phyloP scores from a whole-genome alignment of 1,284 basidiomycete species.

The Ceratorhiza oryzae-sativae region DNA sequence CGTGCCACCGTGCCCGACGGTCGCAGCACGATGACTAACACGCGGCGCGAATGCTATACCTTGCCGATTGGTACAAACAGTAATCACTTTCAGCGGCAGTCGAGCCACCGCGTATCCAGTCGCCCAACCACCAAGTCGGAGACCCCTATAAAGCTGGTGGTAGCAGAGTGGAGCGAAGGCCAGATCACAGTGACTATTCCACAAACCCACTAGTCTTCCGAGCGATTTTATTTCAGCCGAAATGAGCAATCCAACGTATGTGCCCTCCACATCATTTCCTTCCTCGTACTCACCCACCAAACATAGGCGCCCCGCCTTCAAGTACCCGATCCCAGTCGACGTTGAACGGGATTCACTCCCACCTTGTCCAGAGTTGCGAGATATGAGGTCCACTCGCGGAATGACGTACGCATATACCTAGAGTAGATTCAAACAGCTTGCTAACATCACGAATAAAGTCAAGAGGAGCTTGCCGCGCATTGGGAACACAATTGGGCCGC shows the following conservation, averaged over 20 bases:
- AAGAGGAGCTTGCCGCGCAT: not conserved
- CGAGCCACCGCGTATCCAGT: not conserved
- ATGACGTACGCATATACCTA: not conserved
- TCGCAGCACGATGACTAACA: not conserved
- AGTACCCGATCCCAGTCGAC: not conserved
- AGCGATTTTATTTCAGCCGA: not conserved
- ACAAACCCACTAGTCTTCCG: not conserved
- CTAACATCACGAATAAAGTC: not conserved
- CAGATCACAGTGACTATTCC: not conserved
- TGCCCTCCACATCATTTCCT: not conserved
- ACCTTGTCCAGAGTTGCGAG: not conserved
- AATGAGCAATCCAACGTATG: slow-evolving; percentile 33
- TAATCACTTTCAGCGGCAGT: not conserved
- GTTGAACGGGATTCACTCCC: not conserved
- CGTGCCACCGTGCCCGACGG: slow-evolving; percentile 3
- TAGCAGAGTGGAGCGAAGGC: not conserved
- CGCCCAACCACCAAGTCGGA: not conserved
- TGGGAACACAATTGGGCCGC: not conserved
- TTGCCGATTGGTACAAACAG: not conserved
- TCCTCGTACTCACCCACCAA: not conserved
- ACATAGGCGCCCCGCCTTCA: slow-evolving; percentile 23
- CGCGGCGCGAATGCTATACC: not conserved
- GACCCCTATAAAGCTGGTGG: not conserved
- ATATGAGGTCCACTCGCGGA: not conserved
- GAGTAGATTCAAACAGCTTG: not conserved